Base-by-base conservation (phyloP, 1,139 yeast genomes). In the Torulaspora pretoriensis region DNA sequence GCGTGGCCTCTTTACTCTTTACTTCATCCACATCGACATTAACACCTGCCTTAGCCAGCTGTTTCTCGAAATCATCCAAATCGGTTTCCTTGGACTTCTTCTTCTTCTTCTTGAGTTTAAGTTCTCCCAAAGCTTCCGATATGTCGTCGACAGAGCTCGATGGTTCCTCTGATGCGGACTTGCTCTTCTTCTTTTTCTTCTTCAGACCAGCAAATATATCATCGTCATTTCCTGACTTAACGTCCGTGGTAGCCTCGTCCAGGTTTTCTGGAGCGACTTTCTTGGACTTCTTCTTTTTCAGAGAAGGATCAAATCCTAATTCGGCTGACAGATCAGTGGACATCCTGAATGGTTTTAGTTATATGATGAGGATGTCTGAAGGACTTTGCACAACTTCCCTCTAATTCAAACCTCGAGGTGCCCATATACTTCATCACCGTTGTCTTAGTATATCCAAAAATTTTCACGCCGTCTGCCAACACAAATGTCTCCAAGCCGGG, bases 1-100 rank as follows among this genome's bases (percentile, higher is more conserved):
- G 73, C 13, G 68, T 65, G 24, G 63, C 58, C 58, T 49, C 68
- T 47, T 37, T 53, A 36, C 49, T 51, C 23, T 37, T 40, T 35
- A 60, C 67, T 38, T 70, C 72, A 31, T 68, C 74, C 39, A 77
- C 82, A 49, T 77, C 74, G 39, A 77, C 82, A 49, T 77, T 77
- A 43, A 90, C 76, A 63, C 97, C 97, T 17, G 97, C 97, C 65
- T 86, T 76, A 65, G 87, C 95, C 60, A 92, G 76, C 64, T 86
- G 87, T 63, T 85, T 85, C 58, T 90, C 97, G 64, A 92, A 90
- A 54, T 86, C 96, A 53, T 83, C 80, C 41, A 78, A 75, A 39
- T 71, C 81, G 39, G 74, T 69, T 40, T 78, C 76, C 53, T 78
- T 74, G 34, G 75, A 69, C 55, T 79, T 69, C 75, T 81, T 81